These are phyloP conservation scores for Podila epigama DNA, from an alignment of 192 early-diverging fungal genomes.

Conservation along the genomic window DNA sequence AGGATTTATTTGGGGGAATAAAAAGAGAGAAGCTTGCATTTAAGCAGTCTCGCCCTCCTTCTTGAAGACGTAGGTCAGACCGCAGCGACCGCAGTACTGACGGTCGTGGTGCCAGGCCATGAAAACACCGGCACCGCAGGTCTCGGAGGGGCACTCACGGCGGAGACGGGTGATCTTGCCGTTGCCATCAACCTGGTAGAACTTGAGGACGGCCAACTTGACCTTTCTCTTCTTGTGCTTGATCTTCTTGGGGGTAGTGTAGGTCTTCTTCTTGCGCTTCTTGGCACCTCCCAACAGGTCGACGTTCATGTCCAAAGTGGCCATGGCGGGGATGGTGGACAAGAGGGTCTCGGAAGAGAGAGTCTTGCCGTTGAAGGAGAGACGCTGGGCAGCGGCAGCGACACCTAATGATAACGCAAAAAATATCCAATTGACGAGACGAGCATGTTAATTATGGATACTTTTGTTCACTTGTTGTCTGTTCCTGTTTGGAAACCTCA, in stretches of 20 bases:
- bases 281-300: constrained; percentile 87
- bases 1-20: constrained; percentile 45
- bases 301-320: constrained; percentile 59
- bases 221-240: constrained; percentile 99
- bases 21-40: constrained; percentile 20
- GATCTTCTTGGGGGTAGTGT: constrained; percentile 99
- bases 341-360: constrained; percentile 41
- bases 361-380: constrained; percentile 63
- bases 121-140: constrained; percentile 99
- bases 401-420: constrained; percentile 58
- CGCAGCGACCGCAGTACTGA: constrained; percentile 98
- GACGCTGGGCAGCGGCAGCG: constrained; percentile 63
- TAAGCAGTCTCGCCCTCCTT: constrained; percentile 65
- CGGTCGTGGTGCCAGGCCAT: constrained; percentile 98
- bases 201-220: constrained; percentile 98
- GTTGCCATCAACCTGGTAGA: constrained; percentile 98
- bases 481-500: neutral
- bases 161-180: constrained; percentile 98
- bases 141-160: constrained; percentile 96
- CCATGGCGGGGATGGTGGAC: constrained; percentile 39
- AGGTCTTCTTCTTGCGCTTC: constrained; percentile 99
- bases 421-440: neutral
- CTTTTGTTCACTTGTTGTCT: neutral
- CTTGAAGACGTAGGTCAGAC: constrained; percentile 95
- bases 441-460: neutral